Evolutionary conservation across 2,329 filamentous ascomycete species (phyloP).

Genomic region (Chaetomium sp.): DNA sequence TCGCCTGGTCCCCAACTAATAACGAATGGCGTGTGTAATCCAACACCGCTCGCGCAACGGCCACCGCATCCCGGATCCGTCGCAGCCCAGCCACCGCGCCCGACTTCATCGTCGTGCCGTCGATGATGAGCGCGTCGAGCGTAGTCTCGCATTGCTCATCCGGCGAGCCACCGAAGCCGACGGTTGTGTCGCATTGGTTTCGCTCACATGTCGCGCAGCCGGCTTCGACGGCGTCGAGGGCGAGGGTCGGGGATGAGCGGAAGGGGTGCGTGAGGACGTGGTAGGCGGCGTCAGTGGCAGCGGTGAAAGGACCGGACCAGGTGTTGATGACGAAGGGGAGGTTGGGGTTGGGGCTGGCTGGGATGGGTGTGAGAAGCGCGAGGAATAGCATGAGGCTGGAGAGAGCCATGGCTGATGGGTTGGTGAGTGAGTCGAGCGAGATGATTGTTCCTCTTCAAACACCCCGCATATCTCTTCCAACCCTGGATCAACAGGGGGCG

Average conservation of each 20-base stretch:
- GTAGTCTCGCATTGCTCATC: conserved; percentile 52
- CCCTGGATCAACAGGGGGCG: too few relatives aligned
- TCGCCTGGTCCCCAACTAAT: conserved; percentile 47
- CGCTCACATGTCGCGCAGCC: conserved; percentile 47
- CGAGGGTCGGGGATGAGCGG: conserved; percentile 27
- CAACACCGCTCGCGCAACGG: conserved; percentile 45
- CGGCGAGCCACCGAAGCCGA: conserved; percentile 49
- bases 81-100: conserved; percentile 48
- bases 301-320: conserved; percentile 47
- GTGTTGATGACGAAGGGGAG: conserved; percentile 49
- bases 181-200: conserved; percentile 48
- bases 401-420: too few relatives aligned
- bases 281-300: conserved; percentile 47
- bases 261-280: conserved; percentile 6
- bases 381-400: background rate
- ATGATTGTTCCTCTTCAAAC: too few relatives aligned
- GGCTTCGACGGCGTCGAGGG: conserved; percentile 46
- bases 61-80: conserved; percentile 42
- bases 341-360: conserved; percentile 28
- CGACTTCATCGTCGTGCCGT: conserved; percentile 46
- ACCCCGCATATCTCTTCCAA: too few relatives aligned
- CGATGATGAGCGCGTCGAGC: conserved; percentile 54
- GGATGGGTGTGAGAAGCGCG: background rate
- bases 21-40: conserved; percentile 46
- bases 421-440: too few relatives aligned